Evolutionary conservation across 1,139 yeast genomes (phyloP).

Genomic region (Kurtzmaniella quercitrusa): DNA sequence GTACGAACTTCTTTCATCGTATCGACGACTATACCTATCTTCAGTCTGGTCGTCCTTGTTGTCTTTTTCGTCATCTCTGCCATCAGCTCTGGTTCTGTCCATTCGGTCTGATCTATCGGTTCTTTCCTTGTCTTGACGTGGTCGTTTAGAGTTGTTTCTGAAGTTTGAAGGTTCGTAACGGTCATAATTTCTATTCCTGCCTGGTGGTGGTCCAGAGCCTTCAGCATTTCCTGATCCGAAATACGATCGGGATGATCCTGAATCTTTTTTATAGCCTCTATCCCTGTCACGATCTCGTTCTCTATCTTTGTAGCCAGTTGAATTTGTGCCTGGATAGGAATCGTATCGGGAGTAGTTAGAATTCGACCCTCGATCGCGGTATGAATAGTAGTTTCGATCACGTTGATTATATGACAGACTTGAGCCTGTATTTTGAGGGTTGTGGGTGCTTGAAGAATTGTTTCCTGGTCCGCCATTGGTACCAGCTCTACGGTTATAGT

Average conservation of each 20-base stretch:
- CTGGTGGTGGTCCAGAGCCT: neutral
- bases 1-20: neutral
- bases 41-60: neutral
- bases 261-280: slow-evolving; percentile 5
- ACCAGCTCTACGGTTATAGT: neutral
- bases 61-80: neutral
- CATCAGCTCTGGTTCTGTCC: neutral
- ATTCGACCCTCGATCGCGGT: slow-evolving; percentile 2
- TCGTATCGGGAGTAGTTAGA: slow-evolving; percentile 1
- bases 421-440: neutral
- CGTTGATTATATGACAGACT: neutral
- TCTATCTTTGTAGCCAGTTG: slow-evolving; percentile 6
- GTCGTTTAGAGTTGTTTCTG: neutral
- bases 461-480: slow-evolving; percentile 1
- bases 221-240: neutral
- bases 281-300: slow-evolving; percentile 9
- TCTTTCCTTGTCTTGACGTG: neutral
- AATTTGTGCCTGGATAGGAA: slow-evolving; percentile 3
- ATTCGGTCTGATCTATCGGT: neutral
- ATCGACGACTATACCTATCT: neutral
- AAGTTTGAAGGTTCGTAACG: slow-evolving; percentile 14
- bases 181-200: slow-evolving; percentile 7
- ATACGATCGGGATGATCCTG: neutral
- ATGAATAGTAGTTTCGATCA: slow-evolving; percentile 3
- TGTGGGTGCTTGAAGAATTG: neutral